Evolutionary conservation across 2,329 filamentous ascomycete species (phyloP).

Genomic region (Aspergillus eucalypticola): DNA sequence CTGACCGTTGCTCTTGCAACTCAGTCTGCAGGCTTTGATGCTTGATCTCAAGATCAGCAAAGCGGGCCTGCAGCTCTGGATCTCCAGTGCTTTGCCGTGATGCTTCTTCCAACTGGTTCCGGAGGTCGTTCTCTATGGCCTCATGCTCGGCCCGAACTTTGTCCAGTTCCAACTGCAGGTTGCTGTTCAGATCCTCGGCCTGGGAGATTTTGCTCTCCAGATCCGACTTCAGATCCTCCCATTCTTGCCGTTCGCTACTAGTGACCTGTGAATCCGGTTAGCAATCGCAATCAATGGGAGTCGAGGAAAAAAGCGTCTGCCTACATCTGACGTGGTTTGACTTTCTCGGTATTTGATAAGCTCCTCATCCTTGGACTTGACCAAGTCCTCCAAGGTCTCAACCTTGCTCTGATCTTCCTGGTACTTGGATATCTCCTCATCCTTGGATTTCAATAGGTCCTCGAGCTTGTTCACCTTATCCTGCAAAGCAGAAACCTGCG

Average conservation of each 20-base stretch:
- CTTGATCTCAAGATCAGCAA: slow-evolving; percentile 55
- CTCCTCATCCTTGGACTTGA: slow-evolving; percentile 72
- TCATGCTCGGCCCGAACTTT: slow-evolving; percentile 69
- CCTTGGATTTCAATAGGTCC: slow-evolving; percentile 66
- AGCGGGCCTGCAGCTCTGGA: slow-evolving; percentile 62
- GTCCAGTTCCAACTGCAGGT: slow-evolving; percentile 76
- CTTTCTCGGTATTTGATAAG: slow-evolving; percentile 63
- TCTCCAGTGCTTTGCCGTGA: slow-evolving; percentile 41
- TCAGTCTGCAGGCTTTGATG: slow-evolving; percentile 68
- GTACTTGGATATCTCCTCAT: slow-evolving; percentile 66
- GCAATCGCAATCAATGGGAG: not conserved
- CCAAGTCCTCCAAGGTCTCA: slow-evolving; percentile 65
- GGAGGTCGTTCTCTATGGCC: slow-evolving; percentile 62
- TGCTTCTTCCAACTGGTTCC: slow-evolving; percentile 59
- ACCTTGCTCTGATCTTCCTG: slow-evolving; percentile 60
- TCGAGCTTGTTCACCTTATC: slow-evolving; percentile 74
- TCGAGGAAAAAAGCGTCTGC: not conserved
- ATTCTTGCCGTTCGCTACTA: slow-evolving; percentile 69
- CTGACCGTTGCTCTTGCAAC: slow-evolving; percentile 71
- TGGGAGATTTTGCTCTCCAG: slow-evolving; percentile 74
- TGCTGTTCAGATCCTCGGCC: slow-evolving; percentile 75
- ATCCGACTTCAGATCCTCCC: slow-evolving; percentile 62
- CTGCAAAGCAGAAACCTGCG: slow-evolving; percentile 72
- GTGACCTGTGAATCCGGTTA: slow-evolving; percentile 40
- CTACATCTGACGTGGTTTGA: slow-evolving; percentile 51